Base-by-base conservation (phyloP, 2,329 filamentous ascomycete species). In the Saccharata proteae region DNA sequence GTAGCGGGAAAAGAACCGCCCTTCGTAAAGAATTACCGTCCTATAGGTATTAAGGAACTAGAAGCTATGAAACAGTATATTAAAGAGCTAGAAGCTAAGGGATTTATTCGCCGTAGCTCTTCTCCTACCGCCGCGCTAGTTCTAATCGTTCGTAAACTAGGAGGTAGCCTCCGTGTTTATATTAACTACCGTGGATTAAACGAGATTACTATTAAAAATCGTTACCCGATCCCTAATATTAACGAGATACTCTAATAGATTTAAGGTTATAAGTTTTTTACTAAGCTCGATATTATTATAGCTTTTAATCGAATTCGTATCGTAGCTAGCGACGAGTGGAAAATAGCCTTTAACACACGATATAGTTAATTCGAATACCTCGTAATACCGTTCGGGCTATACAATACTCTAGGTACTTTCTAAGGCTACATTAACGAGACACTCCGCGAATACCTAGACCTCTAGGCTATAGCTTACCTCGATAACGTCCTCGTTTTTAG, bases 321-420 rank as follows among this genome's bases (percentile, higher is more conserved):
- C 6, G 6, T 13, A 7, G 3, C 7, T 14, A 16, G 15, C 6
- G 5, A 7, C 14, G 17, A 33, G 17, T 4, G 17, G 4, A 39
- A 41, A n/a, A 43, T 27, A 12, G 35, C 27, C 17, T 45, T 47
- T 16, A 15, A 26, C 2, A 45, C 33, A 23, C 23, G 36, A 9
- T 47, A 45, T 23, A 25, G 47, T 9, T 34, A 34, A 6, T 50
- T 36, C 32, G 24, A 48, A 21, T 50, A 41, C 24, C 10, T 36
- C 24, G 39, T 49, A 3, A 45, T 49, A 17, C 46, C 34, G 1
- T 43, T 52, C 19, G 30, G 45, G 8, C 36, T 52, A n/a, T 35
- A 30, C 9, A 49, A 49, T 18, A 35, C 36, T 0, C 44, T 31
- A 24, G 29, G 22, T 1, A 41, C 31, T 4, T 46, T 39, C 21